Percentiles rank a stretch among this genome's conserved stretches.
These are phyloP conservation scores for Hygrocybe punicea DNA, from an alignment of 768 basidiomycete species.

Conservation along the genomic window DNA sequence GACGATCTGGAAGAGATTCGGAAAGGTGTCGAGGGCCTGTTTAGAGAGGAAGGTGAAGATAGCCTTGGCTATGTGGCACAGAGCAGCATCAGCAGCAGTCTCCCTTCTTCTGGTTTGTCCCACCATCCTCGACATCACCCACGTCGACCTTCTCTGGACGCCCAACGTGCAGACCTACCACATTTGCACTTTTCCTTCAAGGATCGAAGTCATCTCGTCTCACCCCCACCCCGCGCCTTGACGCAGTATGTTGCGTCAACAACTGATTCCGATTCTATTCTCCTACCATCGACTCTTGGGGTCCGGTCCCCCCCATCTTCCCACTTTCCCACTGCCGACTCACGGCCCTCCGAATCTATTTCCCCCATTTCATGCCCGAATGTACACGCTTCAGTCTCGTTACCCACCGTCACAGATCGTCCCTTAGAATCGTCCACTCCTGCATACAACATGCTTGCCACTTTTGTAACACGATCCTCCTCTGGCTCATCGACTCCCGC, in stretches of 20 bases:
- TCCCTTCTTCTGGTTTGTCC: conserved; percentile 39
- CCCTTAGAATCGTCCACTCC: conserved; percentile 46
- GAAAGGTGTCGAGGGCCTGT: conserved; percentile 57
- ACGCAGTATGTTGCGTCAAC: conserved; percentile 69
- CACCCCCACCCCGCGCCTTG: conserved; percentile 70
- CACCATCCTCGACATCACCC: conserved; percentile 22
- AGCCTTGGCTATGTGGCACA: conserved; percentile 12
- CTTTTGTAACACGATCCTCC: conserved; percentile 43
- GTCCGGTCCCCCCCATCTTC: conserved; percentile 42
- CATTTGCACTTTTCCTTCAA: conserved; percentile 52
- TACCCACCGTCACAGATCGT: conserved; percentile 33
- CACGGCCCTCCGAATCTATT: conserved; percentile 9
- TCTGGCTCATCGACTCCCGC: conserved; percentile 4
- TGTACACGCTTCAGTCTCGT: conserved; percentile 28
- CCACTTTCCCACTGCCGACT: conserved; percentile 17
- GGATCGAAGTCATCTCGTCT: conserved; percentile 52
- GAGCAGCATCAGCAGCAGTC: conserved; percentile 41
- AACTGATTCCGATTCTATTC: conserved; percentile 49
- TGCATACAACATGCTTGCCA: conserved; percentile 61
- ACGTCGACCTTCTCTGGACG: conserved; percentile 50
- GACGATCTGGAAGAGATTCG: conserved; percentile 66
- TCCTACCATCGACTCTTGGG: conserved; percentile 70
- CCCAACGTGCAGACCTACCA: conserved; percentile 27
- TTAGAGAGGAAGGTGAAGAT: conserved; percentile 33
- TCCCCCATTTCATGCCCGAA: conserved; percentile 25